Evolutionary conservation across 129 eudicot genomes (phyloP), one percentile per base, ranked within the genome.

Genomic region (Mikania micrantha): DNA sequence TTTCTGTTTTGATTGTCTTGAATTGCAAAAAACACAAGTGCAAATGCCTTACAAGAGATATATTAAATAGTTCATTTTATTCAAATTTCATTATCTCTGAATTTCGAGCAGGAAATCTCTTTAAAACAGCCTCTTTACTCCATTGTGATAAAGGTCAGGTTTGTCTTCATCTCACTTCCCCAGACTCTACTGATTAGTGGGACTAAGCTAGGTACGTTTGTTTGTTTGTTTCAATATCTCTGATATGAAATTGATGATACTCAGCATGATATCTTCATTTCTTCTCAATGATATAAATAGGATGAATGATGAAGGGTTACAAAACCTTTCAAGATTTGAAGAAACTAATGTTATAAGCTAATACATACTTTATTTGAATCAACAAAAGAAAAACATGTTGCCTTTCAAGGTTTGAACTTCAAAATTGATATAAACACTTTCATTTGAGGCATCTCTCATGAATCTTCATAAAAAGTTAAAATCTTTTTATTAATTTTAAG

Each of bases 271-370:
- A 28, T 66, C 25, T 66, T 16, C 19, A 17, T 49, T 7, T 49
- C 62, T 56, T 56, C 20, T 56, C 62, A 56, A 67, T 67, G 13
- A 69, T 53, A 35, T 22, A 53, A 38, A 36, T 7, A 53, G 52
- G 53, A 17, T n/a, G 16, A 60, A 16, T 28, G n/a, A 36, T 50
- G 50, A 67, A 29, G 20, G 25, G 22, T 69, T 52, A 35, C 64
- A 34, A 53, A 50, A 38, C 13, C 19, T 15, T 13, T 57, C 5
- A 56, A 54, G 56, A 24, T 56, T 52, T 41, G 53, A 27, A 4
- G 64, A 36, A 58, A 42, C 34, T 20, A 60, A 22, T 34, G 17
- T 60, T 48, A 45, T 15, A 44, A 60, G 15, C 4, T 16, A 45
- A 29, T 29, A 21, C 45, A 45, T 60, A 44, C 67, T 57, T 73